Evolutionary conservation across 2,329 filamentous ascomycete genomes (phyloP), one percentile per base, ranked within the genome.

Genomic region (Canariomyces notabilis): DNA sequence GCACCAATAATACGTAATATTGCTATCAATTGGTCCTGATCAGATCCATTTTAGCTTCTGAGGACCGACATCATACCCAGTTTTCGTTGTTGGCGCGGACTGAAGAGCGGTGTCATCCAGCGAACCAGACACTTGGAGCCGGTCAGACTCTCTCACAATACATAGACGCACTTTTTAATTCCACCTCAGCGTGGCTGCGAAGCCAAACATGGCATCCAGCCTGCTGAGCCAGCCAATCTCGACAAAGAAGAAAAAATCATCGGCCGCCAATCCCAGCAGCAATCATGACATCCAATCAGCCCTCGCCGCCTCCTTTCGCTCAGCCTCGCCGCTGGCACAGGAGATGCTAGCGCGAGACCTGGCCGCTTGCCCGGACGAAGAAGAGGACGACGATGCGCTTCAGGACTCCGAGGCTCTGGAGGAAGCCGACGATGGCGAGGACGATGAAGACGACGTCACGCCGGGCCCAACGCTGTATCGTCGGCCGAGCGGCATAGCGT

Each of bases 401-500:
- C 60, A 59, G 11, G 63, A 61, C 31, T 57, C 61, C 23, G 58
- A 64, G 16, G 61, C 59, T 14, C 43, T 61, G 34, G 59, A 37
- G 7, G 39, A 39, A 60, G 37, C 33, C 20, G 62, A 63, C 14
- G 59, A 56, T 14, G 52, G 43, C 42, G 62, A 70, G 40, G 60
- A 60, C 20, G 63, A 65, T 11, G 64, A 64, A 5, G 66, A 71
- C 36, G 67, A 67, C 9, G 62, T 63, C n/a, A 64, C 65, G 4
- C 61, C 62, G 4, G 64, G 67, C n/a, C 74, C 69, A 45, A 70
- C 65, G 61, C 74, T 74, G 57, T 95, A 93, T 67, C 80, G 86
- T 45, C 79, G 89, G 37, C 87, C 89, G 1, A 86, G 82, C 55
- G 85, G 83, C 60, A 82, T 93, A 35, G 82, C 84, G 22, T 87